Conservation (phyloP, 1,139 yeast genomes). For the Kodamaea suecica region DNA sequence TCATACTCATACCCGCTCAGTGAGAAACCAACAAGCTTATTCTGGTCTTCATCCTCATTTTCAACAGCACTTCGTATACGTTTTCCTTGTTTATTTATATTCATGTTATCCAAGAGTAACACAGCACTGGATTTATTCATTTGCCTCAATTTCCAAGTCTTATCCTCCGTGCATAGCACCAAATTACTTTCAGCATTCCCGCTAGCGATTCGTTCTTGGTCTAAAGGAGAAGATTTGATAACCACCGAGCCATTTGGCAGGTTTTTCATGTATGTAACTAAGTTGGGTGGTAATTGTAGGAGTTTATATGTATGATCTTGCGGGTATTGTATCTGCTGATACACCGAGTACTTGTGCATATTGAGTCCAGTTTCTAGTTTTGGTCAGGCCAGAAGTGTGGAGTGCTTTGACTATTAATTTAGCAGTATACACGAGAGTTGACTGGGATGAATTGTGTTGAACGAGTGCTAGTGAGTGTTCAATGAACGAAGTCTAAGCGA, state of each 20-base stretch:
- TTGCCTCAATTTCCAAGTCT: constrained; percentile 67
- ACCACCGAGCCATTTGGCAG: constrained; percentile 26
- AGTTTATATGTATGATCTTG: constrained; percentile 44
- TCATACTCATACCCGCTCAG: constrained; percentile 52
- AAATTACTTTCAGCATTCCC: constrained; percentile 36
- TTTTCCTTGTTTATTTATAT: constrained; percentile 15
- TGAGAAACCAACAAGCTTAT: constrained; percentile 36
- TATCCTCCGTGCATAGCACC: constrained; percentile 57
- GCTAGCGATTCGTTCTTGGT: constrained; percentile 15
- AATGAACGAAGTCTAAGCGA: too few relatives aligned
- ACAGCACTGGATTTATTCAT: constrained; percentile 87
- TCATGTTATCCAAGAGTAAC: constrained; percentile 45
- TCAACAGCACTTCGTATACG: constrained; percentile 1
- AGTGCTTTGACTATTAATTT: too few relatives aligned
- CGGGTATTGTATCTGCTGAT: constrained; percentile 26
- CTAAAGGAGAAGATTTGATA: constrained; percentile 41
- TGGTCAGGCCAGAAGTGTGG: too few relatives aligned
- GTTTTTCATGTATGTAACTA: constrained; percentile 41
- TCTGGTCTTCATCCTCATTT: constrained; percentile 8
- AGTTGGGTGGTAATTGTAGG: constrained; percentile 57
- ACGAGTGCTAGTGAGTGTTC: too few relatives aligned
- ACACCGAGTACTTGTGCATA: constrained; percentile 15
- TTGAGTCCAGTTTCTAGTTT: too few relatives aligned
- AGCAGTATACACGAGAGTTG: too few relatives aligned
- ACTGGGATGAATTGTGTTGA: too few relatives aligned